phyloP scores from a whole-genome alignment of 306 rosid genomes.

The Prunus dulcis region DNA sequence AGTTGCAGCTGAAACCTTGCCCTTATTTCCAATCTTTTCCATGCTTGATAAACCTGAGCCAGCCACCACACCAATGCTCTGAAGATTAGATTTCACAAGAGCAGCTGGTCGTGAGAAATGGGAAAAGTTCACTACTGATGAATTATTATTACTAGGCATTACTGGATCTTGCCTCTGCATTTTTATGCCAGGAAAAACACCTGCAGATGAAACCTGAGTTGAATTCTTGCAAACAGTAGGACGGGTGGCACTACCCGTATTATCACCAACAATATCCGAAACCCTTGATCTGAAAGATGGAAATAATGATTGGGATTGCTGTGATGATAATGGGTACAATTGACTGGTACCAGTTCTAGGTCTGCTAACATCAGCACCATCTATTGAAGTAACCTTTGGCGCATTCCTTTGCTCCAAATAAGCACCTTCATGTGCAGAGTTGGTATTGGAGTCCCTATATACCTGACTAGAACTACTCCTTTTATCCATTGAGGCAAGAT shows the following conservation, averaged over 20 bases:
- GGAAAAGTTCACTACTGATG: constrained; percentile 62
- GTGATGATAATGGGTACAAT: constrained; percentile 41
- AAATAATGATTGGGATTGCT: constrained; percentile 52
- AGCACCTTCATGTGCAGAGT: constrained; percentile 32
- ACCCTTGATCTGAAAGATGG: constrained; percentile 48
- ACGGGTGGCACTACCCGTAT: constrained; percentile 32
- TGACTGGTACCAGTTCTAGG: constrained; percentile 40
- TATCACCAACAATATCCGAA: constrained; percentile 40
- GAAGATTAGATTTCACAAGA: constrained; percentile 50
- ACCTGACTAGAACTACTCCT: constrained; percentile 44
- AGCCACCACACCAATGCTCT: constrained; percentile 39
- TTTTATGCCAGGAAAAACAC: constrained; percentile 43
- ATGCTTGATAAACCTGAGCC: constrained; percentile 35
- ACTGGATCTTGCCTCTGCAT: constrained; percentile 52
- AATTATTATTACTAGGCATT: constrained; percentile 39
- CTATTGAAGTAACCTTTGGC: constrained; percentile 46
- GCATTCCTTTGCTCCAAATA: constrained; percentile 45
- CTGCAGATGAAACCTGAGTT: constrained; percentile 42
- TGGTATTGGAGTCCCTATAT: constrained; percentile 43
- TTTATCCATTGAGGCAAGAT: constrained; percentile 43
- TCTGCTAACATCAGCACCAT: constrained; percentile 38
- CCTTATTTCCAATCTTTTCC: constrained; percentile 36
- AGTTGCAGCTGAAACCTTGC: constrained; percentile 34
- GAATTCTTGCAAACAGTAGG: constrained; percentile 35
- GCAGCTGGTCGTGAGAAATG: constrained; percentile 76